Percentiles rank a stretch among this genome's conserved stretches.
phyloP scores from a whole-genome alignment of 768 basidiomycete species.

The Fomitopsis pulvina region DNA sequence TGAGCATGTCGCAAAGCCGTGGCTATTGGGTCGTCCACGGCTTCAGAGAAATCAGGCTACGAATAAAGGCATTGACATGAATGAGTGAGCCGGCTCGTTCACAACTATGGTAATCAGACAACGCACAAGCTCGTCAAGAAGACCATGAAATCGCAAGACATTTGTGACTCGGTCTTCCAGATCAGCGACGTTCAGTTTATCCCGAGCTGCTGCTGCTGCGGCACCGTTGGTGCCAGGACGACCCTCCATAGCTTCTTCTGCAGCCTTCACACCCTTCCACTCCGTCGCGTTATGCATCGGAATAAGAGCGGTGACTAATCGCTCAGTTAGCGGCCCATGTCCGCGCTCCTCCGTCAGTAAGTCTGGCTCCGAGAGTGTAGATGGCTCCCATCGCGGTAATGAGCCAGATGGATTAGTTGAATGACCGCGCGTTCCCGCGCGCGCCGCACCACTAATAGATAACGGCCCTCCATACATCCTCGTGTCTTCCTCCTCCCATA shows the following conservation, averaged over 20 bases:
- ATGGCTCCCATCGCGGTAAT: constrained; percentile 76
- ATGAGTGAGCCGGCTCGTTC: background rate
- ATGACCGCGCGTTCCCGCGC: constrained; percentile 25
- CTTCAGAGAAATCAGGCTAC: constrained; percentile 68
- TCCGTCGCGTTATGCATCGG: constrained; percentile 55
- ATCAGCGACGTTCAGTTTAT: constrained; percentile 74
- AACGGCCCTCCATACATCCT: constrained; percentile 37
- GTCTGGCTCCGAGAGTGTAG: constrained; percentile 68
- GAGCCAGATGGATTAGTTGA: constrained; percentile 38
- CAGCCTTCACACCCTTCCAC: constrained; percentile 77
- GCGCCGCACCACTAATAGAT: constrained; percentile 33
- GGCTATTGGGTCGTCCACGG: constrained; percentile 92
- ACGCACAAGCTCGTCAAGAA: constrained; percentile 66
- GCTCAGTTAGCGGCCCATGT: constrained; percentile 83
- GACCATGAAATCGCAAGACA: constrained; percentile 70
- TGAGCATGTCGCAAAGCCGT: constrained; percentile 88
- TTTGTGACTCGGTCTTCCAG: constrained; percentile 70
- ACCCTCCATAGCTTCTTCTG: constrained; percentile 81
- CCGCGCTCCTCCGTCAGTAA: constrained; percentile 69
- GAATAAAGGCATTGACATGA: constrained; percentile 11
- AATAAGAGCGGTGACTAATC: constrained; percentile 68
- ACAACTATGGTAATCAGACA: constrained; percentile 5
- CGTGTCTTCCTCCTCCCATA: constrained; percentile 91
- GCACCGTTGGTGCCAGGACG: constrained; percentile 63
- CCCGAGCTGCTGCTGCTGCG: constrained; percentile 69